A percentile compares a stretch with the other conserved stretches of the same genome.
Evolutionary conservation across 1,284 basidiomycete species (phyloP).

Genomic region (Marasmius sp.): DNA sequence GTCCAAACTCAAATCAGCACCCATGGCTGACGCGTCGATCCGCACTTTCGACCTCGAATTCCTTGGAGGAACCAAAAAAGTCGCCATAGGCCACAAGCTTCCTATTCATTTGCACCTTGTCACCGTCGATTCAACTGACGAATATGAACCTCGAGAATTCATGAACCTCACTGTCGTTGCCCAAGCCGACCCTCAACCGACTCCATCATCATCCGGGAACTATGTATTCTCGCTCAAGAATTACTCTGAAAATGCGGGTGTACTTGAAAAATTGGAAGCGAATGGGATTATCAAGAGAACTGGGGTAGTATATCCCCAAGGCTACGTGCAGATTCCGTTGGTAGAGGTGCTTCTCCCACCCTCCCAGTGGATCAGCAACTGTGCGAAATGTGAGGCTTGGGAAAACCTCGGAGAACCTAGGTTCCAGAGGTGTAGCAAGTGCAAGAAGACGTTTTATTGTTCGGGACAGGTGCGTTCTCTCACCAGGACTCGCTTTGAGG

Average conservation of each 20-base stretch:
- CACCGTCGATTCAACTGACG: neutral
- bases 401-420: neutral
- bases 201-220: neutral
- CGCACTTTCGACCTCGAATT: neutral
- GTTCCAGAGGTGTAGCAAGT: neutral
- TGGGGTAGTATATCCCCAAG: neutral
- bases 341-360: neutral
- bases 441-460: neutral
- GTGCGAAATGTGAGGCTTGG: neutral
- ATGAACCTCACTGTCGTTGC: neutral
- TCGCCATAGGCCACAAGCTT: neutral
- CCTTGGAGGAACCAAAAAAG: neutral
- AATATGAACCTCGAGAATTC: neutral
- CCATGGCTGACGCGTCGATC: neutral
- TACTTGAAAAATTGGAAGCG: neutral
- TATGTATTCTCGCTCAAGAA: neutral
- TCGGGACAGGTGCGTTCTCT: neutral
- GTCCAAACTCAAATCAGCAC: no score
- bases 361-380: neutral
- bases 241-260: neutral
- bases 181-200: neutral
- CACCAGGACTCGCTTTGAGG: neutral
- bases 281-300: neutral
- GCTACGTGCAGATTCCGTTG: neutral
- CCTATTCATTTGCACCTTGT: no score